Evolutionary conservation across 768 basidiomycete genomes (phyloP), one percentile per base, ranked within the genome.

Genomic region (Tulasnella sp.): DNA sequence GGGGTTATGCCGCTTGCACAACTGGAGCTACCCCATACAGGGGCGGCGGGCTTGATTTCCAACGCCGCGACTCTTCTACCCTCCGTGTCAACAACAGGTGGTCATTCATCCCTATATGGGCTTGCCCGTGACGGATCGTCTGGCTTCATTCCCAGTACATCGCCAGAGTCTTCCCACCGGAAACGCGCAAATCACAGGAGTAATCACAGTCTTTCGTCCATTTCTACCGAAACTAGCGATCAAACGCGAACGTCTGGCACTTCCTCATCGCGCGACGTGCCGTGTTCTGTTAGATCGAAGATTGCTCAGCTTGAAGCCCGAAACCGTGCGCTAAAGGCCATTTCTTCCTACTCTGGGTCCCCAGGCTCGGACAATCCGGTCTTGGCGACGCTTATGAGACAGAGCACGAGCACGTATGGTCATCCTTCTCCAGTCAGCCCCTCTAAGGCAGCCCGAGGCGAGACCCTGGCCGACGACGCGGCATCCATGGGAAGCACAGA

Each of bases 301-400:
- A 57, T 57, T 27, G 55, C 55, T 23, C 55, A 57, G 41, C 55
- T 57, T 17, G 55, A 57, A 46, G 43, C 55, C 27, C 27, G 55
- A 19, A 57, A 57, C 37, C 21, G 37, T 15, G 21, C 52, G 12
- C 52, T 42, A 12, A 35, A 31, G 23, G 35, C 50, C 2, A 19
- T 51, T 21, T 51, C 50, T 14, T 19, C 52, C 0, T n/a, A 19
- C 27, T 9, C 29, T n/a, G 23, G 36, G 17, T 23, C 39, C 6
- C 35, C 37, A 4, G 42, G 25, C 36, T 36, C 23, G 32, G 52
- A 54, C 4, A 40, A 23, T 14, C 25, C 52, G 2, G 52, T 27
- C 25, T 21, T 3, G 21, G n/a, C 46, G 19, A n/a, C 21, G 8
- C 21, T 40, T 29, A 54, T 43, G 7, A n/a, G 6, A 27, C 39